Conservation (phyloP, 768 basidiomycete species). For the Gautieria morchelliformis region DNA sequence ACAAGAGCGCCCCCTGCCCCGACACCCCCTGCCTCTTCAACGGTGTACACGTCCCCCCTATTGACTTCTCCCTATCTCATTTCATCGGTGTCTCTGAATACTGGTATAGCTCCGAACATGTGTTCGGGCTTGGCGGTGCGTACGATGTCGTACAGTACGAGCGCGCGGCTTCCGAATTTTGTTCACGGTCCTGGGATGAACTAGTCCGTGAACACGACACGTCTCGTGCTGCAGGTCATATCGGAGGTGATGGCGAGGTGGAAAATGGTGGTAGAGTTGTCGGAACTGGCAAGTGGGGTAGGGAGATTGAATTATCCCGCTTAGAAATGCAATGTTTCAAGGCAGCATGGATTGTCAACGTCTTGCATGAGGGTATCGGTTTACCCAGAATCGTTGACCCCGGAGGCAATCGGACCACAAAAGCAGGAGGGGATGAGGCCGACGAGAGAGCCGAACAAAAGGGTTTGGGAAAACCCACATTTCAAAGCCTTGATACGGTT, state of each 20-base stretch:
- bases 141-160: constrained; percentile 98
- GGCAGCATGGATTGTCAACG: constrained; percentile 95
- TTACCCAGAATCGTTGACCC: constrained; percentile 85
- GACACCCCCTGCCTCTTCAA: constrained; percentile 87
- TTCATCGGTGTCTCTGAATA: constrained; percentile 99
- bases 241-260: constrained; percentile 61
- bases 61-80: constrained; percentile 86
- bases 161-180: constrained; percentile 81
- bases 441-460: constrained; percentile 70
- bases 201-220: constrained; percentile 58
- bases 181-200: constrained; percentile 65
- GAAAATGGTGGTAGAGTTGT: constrained; percentile 49
- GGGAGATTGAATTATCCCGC: constrained; percentile 70
- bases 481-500: constrained; percentile 90
- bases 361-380: constrained; percentile 92
- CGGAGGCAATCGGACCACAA: constrained; percentile 66
- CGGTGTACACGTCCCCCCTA: constrained; percentile 86
- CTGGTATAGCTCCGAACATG: constrained; percentile 98
- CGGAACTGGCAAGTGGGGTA: constrained; percentile 59
- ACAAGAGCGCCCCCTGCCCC: constrained; percentile 75
- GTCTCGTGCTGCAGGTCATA: constrained; percentile 35
- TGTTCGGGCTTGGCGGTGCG: constrained; percentile 87
- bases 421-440: constrained; percentile 50
- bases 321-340: constrained; percentile 99
- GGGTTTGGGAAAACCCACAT: constrained; percentile 72